Conservation (phyloP, 228 moss, liverwort and hornwort genomes). For the Sphagnum fallax region DNA sequence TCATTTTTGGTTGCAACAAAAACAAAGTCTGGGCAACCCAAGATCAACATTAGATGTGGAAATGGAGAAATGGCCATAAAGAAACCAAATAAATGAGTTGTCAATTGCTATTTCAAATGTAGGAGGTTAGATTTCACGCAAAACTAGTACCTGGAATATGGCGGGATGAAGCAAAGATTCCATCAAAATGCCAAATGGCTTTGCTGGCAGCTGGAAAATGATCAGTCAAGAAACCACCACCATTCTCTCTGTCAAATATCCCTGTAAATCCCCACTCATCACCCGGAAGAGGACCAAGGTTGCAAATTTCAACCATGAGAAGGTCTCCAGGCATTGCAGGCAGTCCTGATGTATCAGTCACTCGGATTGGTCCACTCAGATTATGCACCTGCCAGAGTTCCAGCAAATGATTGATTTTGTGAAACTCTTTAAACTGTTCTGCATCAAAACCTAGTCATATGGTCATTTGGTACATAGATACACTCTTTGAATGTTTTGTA, state of each 20-base stretch:
- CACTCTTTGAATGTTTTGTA: too few species aligned
- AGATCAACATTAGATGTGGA: too few species aligned
- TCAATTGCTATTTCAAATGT: too few species aligned
- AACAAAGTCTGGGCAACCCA: too few species aligned
- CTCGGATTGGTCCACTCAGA: conserved; percentile 72
- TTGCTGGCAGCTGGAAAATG: conserved; percentile 84
- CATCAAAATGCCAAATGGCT: conserved; percentile 89
- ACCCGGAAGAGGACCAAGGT: conserved; percentile 65
- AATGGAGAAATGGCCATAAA: too few species aligned
- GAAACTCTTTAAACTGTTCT: too few species aligned
- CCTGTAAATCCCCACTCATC: conserved; percentile 93
- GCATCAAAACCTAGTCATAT: too few species aligned
- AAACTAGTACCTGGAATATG: conserved; percentile 55
- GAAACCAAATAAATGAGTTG: too few species aligned
- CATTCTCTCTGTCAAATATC: conserved; percentile 76
- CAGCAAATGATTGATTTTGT: too few species aligned
- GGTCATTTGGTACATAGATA: too few species aligned
- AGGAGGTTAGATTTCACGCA: too few species aligned
- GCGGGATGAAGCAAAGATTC: conserved; percentile 73
- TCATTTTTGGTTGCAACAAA: too few species aligned
- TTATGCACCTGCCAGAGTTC: conserved; percentile 57
- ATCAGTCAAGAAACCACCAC: conserved; percentile 84
- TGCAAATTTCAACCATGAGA: conserved; percentile 76
- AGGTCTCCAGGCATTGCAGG: conserved; percentile 69
- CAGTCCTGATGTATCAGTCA: conserved; percentile 42